phyloP scores from a whole-genome alignment of 2,329 filamentous ascomycete species.

The Aureobasidium musti region DNA sequence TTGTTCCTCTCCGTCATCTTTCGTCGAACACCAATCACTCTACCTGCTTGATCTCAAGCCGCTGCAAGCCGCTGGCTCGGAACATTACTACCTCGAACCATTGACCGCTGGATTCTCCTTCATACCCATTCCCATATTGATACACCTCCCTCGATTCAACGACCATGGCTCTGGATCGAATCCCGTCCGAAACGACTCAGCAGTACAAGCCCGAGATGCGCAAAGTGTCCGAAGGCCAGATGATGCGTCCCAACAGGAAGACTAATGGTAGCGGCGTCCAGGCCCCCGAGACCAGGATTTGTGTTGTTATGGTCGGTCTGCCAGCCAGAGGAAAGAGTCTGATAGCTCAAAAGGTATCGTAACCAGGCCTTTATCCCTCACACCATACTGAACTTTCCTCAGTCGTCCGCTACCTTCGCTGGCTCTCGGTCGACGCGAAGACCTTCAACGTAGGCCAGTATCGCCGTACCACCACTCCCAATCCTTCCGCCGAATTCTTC shows the following conservation, averaged over 20 bases:
- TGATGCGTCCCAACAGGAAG: conserved; percentile 36
- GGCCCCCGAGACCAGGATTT: conserved; percentile 95
- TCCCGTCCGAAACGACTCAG: conserved; percentile 11
- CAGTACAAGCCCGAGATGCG: conserved; percentile 31
- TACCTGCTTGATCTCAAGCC: conserved; percentile 2
- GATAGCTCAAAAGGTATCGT: conserved; percentile 86
- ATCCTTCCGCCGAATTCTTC: conserved; percentile 93
- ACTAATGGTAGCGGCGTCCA: conserved; percentile 70
- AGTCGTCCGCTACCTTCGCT: conserved; percentile 76
- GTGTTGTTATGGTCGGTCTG: conserved; percentile 97
- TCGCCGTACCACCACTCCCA: conserved; percentile 83
- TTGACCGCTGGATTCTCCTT: not conserved
- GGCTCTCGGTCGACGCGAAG: conserved; percentile 90
- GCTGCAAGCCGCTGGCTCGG: conserved; percentile 16
- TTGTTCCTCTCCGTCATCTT: not conserved
- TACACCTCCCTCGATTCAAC: not conserved
- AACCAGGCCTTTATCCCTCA: not conserved
- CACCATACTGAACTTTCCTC: not conserved
- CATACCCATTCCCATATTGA: not conserved
- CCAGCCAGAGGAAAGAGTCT: conserved; percentile 95
- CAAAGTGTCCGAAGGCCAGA: conserved; percentile 19
- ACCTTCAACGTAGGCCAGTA: conserved; percentile 99
- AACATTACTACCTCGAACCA: conserved; percentile 5
- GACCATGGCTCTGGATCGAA: conserved; percentile 28
- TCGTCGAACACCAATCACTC: not conserved